Conservation (phyloP, 495 filamentous ascomycete genomes). For the Rhizodiscina lignyota region DNA sequence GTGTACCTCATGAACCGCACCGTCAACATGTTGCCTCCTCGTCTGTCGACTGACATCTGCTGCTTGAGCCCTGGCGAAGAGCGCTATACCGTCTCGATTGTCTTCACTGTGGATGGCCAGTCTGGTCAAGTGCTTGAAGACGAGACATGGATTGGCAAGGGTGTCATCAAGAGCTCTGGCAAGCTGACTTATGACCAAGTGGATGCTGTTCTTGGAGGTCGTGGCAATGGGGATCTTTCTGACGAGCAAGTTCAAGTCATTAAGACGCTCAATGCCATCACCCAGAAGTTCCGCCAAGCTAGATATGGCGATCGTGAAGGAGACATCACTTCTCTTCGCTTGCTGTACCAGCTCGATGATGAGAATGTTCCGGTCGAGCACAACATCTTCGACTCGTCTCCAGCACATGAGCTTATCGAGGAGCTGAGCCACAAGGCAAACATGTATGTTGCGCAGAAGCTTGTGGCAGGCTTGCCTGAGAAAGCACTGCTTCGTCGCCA, state of each 20-base stretch:
- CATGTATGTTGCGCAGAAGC: conserved; percentile 69
- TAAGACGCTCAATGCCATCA: conserved; percentile 53
- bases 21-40: conserved; percentile 79
- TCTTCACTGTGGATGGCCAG: conserved; percentile 70
- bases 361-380: conserved; percentile 93
- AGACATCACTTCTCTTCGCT: conserved; percentile 66
- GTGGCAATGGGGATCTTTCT: conserved; percentile 37
- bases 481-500: conserved; percentile 87
- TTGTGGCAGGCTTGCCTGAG: conserved; percentile 63
- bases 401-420: conserved; percentile 84
- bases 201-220: conserved; percentile 54
- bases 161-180: conserved; percentile 76
- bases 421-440: conserved; percentile 89
- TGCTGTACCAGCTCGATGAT: conserved; percentile 90
- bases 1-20: conserved; percentile 84
- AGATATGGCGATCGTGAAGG: conserved; percentile 63
- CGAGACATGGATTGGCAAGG: conserved; percentile 85
- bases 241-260: conserved; percentile 53
- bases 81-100: conserved; percentile 77
- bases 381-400: conserved; percentile 86
- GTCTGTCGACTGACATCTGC: conserved; percentile 71
- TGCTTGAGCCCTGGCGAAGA: conserved; percentile 75
- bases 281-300: conserved; percentile 75
- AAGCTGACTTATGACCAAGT: conserved; percentile 74
- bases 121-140: conserved; percentile 65